A percentile compares a stretch with the other conserved stretches of the same genome.
These are phyloP conservation scores for Clonostachys solani DNA, from an alignment of 2,329 filamentous ascomycete species.

Conservation along the genomic window DNA sequence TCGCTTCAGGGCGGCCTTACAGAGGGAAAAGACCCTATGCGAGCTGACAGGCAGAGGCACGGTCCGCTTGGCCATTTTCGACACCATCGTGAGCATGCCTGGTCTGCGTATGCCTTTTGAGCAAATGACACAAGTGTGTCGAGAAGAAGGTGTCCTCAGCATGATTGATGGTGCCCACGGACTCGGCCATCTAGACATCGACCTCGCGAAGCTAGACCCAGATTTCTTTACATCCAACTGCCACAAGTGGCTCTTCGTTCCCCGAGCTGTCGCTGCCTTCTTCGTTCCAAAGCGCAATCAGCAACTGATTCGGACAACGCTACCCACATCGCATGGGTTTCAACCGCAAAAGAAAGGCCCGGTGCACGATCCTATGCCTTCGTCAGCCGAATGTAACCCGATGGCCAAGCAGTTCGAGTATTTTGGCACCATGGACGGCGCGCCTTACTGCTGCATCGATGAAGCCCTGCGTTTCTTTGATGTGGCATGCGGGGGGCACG, in stretches of 20 bases:
- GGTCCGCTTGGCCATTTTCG: constrained; percentile 66
- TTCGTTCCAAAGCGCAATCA: constrained; percentile 78
- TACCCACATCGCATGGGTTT: constrained; percentile 81
- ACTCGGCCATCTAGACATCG: constrained; percentile 71
- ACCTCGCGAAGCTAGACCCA: constrained; percentile 62
- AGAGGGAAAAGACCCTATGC: no score
- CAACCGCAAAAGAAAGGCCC: no score
- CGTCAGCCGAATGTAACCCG: constrained; percentile 39
- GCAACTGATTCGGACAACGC: constrained; percentile 63
- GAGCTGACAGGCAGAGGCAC: constrained; percentile 31
- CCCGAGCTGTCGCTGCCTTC: constrained; percentile 75
- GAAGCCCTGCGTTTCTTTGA: constrained; percentile 68
- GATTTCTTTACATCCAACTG: constrained; percentile 87
- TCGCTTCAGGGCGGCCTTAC: constrained; percentile 46
- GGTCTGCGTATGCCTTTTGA: constrained; percentile 79
- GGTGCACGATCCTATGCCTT: constrained; percentile 44
- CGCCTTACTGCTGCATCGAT: constrained; percentile 67
- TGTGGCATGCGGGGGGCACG: constrained; percentile 69
- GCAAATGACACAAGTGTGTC: constrained; percentile 58
- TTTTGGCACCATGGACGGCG: constrained; percentile 69
- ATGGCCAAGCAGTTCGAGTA: constrained; percentile 74
- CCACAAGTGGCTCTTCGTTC: constrained; percentile 86
- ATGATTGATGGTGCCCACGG: constrained; percentile 83
- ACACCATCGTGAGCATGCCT: constrained; percentile 74
- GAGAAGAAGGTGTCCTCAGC: constrained; percentile 63